A percentile compares a stretch with the other conserved stretches of the same genome.
Evolutionary conservation across 2,329 filamentous ascomycete species (phyloP).

Genomic region (Blastomyces parvus): DNA sequence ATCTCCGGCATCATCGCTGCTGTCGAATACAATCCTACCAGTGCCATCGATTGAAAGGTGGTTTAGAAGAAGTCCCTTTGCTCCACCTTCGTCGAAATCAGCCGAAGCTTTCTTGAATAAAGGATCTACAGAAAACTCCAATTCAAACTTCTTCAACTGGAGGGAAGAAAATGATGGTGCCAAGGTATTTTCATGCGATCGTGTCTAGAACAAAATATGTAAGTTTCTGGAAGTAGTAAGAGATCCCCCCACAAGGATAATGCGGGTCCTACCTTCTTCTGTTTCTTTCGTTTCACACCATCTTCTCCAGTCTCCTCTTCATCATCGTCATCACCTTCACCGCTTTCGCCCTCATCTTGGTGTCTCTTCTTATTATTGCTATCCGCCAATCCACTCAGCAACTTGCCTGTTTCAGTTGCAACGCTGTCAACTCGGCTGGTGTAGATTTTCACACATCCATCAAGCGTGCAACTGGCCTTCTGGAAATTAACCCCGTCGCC

Average conservation of each 20-base stretch:
- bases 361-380: slow-evolving; percentile 58
- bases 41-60: slow-evolving; percentile 91
- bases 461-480: slow-evolving; percentile 92
- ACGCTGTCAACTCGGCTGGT: slow-evolving; percentile 97
- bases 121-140: slow-evolving; percentile 93
- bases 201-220: slow-evolving; percentile 40
- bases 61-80: slow-evolving; percentile 88
- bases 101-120: slow-evolving; percentile 99
- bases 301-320: slow-evolving; percentile 40
- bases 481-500: slow-evolving; percentile 98
- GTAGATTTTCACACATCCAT: slow-evolving; percentile 98
- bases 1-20: slow-evolving; percentile 71
- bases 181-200: slow-evolving; percentile 86
- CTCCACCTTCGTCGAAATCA: slow-evolving; percentile 95
- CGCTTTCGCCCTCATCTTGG: slow-evolving; percentile 51
- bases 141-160: slow-evolving; percentile 92
- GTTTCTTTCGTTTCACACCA: slow-evolving; percentile 44
- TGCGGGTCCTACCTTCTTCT: slow-evolving; percentile 55
- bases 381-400: slow-evolving; percentile 86
- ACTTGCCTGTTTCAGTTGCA: slow-evolving; percentile 89
- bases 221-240: slow-evolving; percentile 14
- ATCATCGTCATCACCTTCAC: slow-evolving; percentile 56
- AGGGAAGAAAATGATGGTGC: slow-evolving; percentile 79
- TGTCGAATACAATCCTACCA: slow-evolving; percentile 94
- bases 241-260: background rate